Evolutionary conservation across 768 basidiomycete genomes (phyloP).

Genomic region (Guyanaporus albipodus): DNA sequence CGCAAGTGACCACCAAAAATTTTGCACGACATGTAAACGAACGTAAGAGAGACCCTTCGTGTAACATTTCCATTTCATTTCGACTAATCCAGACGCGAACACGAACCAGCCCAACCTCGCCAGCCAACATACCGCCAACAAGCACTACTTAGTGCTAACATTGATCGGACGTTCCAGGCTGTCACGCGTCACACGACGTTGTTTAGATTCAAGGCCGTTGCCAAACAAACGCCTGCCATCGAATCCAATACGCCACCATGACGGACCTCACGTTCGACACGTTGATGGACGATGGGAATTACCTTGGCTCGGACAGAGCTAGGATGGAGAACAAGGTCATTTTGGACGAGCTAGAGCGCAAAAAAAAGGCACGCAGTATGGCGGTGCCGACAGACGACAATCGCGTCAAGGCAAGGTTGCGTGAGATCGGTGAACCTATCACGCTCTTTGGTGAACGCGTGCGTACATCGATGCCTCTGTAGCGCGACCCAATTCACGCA

Average conservation of each 20-base stretch:
- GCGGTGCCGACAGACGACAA: conserved; percentile 98
- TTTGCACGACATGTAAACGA: conserved; percentile 11
- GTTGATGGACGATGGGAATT: conserved; percentile 74
- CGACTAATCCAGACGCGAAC: background rate
- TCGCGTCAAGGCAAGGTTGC: conserved; percentile 81
- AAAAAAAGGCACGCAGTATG: conserved; percentile 89
- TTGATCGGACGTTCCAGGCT: background rate
- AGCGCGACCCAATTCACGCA: conserved; percentile 12
- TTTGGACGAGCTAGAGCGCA: conserved; percentile 93
- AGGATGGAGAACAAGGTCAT: conserved; percentile 81
- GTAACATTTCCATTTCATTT: background rate
- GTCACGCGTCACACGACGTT: conserved; percentile 14
- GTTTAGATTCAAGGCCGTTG: conserved; percentile 32
- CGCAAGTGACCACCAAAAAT: conserved; percentile 11
- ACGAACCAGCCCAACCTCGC: background rate
- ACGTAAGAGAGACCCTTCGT: conserved; percentile 25
- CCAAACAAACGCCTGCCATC: conserved; percentile 32
- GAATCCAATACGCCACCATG: conserved; percentile 46
- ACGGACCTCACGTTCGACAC: conserved; percentile 73
- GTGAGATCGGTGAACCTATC: conserved; percentile 95
- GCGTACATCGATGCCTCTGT: conserved; percentile 34
- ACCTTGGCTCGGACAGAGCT: conserved; percentile 69
- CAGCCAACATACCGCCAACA: too few relatives aligned
- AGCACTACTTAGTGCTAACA: too few relatives aligned
- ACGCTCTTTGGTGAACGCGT: conserved; percentile 97